Evolutionary conservation across 1,139 yeast genomes (phyloP), one percentile per base, ranked within the genome.

Genomic region (Geotrichum citri-aurantii): DNA sequence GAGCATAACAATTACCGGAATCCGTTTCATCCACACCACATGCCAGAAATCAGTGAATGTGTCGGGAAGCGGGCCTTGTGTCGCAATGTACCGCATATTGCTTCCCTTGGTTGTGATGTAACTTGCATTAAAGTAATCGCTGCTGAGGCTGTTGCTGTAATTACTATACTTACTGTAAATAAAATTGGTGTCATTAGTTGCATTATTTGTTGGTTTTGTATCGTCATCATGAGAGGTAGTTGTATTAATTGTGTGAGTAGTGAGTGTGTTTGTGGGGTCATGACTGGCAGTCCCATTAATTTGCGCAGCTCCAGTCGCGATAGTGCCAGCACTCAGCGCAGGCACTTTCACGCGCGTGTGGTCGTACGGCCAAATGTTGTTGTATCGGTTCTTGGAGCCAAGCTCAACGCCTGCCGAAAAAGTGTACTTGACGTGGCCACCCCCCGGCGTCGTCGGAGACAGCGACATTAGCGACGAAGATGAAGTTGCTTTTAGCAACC

Each of bases 1-100:
- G 58, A 89, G 76, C 69, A 92, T 87, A 21, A 90, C 76, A 57
- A 89, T 84, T 5, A 87, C 77, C 27, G 85, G 83, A 11, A 84
- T 81, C 1, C 79, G 72, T 62, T 87, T 82, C 52, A 81, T 77
- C 78, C 84, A 79, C 0, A 87, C 79, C 57, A 87, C 86, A 65
- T 83, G 82, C 95, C 96, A 90, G 68, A 89, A 89, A 69, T 89
- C 96, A 14, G 83, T 84, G 61, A 86, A 79, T 0, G 96, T 88
- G 24, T 85, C 82, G 1, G 84, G 83, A 48, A 89, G 72, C 1
- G 97, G 97, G 0, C 95, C 96, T 65, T 89, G 96, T 0, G 96
- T 86, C 0, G 96, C 96, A 63, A 89, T 85, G 68, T 85, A 87
- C 55, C 79, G 75, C 47, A 71, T 69, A 54, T 65, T 64, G 33